These are phyloP conservation scores for Metschnikowia picachoensis DNA, from an alignment of 805 yeast genomes.

Conservation along the genomic window DNA sequence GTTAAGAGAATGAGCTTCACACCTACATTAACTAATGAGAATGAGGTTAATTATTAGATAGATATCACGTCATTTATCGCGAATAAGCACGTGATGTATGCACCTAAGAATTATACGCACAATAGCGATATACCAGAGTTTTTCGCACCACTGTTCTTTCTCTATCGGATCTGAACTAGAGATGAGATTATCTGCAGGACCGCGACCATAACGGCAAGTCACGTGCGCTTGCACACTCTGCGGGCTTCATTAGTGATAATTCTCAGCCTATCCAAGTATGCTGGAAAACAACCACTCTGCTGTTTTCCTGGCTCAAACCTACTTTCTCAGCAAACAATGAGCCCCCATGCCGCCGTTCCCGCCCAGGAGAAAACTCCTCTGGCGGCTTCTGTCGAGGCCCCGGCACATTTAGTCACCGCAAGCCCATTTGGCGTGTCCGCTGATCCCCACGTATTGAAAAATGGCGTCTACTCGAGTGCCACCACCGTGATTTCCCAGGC, in stretches of 20 bases:
- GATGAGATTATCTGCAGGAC: no score
- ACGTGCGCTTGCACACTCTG: constrained; percentile 15
- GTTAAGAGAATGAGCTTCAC: no score
- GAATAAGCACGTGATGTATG: no score
- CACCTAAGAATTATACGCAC: no score
- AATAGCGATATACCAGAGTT: no score
- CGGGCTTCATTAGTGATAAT: neutral
- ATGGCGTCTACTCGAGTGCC: constrained; percentile 51
- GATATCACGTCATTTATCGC: no score
- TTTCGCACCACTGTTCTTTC: no score
- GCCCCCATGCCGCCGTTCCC: constrained; percentile 10
- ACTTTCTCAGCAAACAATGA: constrained; percentile 3
- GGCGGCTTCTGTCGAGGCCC: constrained; percentile 7
- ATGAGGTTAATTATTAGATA: no score
- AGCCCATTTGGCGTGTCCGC: constrained; percentile 60
- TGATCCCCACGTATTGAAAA: constrained; percentile 50
- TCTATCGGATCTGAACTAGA: no score
- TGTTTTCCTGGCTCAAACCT: neutral
- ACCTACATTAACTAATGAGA: no score
- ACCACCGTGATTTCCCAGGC: constrained; percentile 52
- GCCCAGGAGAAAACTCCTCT: neutral
- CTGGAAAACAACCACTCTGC: neutral
- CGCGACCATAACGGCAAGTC: constrained; percentile 1
- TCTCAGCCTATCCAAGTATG: neutral
- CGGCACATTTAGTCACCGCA: constrained; percentile 14